Conservation (phyloP, 2,329 filamentous ascomycete species). For the Pezicula neosporulosa region DNA sequence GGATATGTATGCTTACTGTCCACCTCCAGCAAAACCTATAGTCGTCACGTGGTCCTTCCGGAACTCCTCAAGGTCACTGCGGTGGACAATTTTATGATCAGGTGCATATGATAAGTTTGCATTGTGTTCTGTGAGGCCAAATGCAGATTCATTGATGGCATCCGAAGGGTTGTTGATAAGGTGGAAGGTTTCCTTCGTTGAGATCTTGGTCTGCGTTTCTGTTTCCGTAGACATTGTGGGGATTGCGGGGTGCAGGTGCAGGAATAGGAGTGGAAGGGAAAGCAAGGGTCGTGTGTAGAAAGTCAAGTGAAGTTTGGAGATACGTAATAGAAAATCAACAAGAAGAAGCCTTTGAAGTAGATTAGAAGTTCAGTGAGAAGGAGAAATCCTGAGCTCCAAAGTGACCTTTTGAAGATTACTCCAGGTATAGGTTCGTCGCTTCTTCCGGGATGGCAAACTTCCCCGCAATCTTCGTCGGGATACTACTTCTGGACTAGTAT, state of each 20-base stretch:
- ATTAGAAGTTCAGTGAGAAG: too few species aligned
- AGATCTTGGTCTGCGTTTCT: slow-evolving; percentile 14
- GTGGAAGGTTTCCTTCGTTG: slow-evolving; percentile 20
- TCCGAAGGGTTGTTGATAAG: slow-evolving; percentile 21
- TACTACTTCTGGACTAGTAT: slow-evolving; percentile 8
- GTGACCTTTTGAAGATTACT: too few species aligned
- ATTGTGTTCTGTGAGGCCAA: slow-evolving; percentile 19
- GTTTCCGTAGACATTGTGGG: slow-evolving; percentile 2
- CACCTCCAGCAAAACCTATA: slow-evolving; percentile 24
- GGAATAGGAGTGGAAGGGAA: not conserved
- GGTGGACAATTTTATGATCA: slow-evolving; percentile 21
- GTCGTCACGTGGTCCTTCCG: slow-evolving; percentile 23
- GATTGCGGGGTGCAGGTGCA: not conserved
- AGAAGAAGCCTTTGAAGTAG: not conserved
- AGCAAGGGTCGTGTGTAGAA: not conserved
- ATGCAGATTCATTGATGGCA: slow-evolving; percentile 22
- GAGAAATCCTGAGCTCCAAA: too few species aligned
- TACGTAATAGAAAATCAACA: not conserved
- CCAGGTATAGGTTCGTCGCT: too few species aligned
- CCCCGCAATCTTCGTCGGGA: slow-evolving; percentile 11
- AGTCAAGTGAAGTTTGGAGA: not conserved
- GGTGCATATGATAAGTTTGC: slow-evolving; percentile 16
- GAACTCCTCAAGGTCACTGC: slow-evolving; percentile 20
- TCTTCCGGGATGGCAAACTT: not conserved
- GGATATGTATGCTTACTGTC: slow-evolving; percentile 17